Evolutionary conservation across 495 filamentous ascomycete species (phyloP).

Genomic region (Clavariopsis aquatica): DNA sequence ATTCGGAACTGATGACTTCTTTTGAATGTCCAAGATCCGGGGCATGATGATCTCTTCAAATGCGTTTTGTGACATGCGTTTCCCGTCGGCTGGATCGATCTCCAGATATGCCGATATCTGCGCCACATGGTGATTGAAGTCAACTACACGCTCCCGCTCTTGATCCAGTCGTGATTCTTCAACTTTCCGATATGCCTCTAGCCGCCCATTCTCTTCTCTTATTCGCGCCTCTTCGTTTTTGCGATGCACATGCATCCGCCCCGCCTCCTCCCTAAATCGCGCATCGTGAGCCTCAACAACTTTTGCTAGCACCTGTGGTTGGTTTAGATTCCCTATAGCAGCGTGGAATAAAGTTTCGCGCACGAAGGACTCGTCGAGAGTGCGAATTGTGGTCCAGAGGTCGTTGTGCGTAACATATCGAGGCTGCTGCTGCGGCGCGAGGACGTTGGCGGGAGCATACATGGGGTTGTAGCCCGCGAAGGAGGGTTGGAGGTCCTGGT

Average conservation of each 20-base stretch:
- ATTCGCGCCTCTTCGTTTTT: background rate
- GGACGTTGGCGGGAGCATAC: background rate
- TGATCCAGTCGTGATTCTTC: slow-evolving; percentile 2
- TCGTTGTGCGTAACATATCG: background rate
- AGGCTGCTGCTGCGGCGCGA: background rate
- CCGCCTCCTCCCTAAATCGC: background rate
- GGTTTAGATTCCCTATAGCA: background rate
- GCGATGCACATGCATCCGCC: background rate
- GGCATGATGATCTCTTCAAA: slow-evolving; percentile 5
- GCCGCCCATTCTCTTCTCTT: background rate
- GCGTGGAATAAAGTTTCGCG: background rate
- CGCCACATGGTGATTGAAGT: background rate
- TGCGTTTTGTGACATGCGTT: background rate
- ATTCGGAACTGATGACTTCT: background rate
- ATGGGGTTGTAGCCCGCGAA: background rate
- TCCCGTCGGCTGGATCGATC: slow-evolving; percentile 2
- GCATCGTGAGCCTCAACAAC: background rate
- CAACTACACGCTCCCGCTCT: background rate
- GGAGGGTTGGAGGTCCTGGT: background rate
- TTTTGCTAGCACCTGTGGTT: background rate
- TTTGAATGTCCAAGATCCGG: background rate
- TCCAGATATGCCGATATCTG: background rate
- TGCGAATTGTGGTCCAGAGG: slow-evolving; percentile 2
- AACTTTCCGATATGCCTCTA: background rate
- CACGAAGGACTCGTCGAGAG: background rate